Conservation (phyloP, 2,329 filamentous ascomycete species). For the Colletotrichum horii region DNA sequence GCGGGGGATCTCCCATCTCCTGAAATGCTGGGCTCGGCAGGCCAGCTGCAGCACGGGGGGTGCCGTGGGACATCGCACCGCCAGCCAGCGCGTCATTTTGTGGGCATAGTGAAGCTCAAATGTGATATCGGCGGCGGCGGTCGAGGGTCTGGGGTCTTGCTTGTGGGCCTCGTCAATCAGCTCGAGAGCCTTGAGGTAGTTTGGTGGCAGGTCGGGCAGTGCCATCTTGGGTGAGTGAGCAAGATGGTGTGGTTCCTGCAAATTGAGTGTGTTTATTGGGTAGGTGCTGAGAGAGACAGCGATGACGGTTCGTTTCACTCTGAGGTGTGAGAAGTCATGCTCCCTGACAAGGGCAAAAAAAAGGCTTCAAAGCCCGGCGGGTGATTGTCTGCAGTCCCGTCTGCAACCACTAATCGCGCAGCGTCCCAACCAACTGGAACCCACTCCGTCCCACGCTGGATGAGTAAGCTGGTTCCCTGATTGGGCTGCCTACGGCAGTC, state of each 20-base stretch:
- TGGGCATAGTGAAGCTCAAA: slow-evolving; percentile 85
- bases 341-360: neutral
- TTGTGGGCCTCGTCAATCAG: slow-evolving; percentile 73
- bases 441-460: neutral
- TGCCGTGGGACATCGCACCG: slow-evolving; percentile 62
- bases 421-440: neutral
- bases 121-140: slow-evolving; percentile 51
- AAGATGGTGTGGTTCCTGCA: neutral
- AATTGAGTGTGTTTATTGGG: neutral
- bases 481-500: too few relatives aligned
- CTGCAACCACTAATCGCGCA: neutral
- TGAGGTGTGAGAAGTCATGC: neutral
- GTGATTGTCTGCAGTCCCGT: neutral
- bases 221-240: neutral
- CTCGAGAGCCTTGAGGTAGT: slow-evolving; percentile 59
- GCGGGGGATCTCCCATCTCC: slow-evolving; percentile 82
- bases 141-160: slow-evolving; percentile 41
- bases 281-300: neutral
- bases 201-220: slow-evolving; percentile 38
- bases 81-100: slow-evolving; percentile 79
- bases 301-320: slow-evolving; percentile 3
- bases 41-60: slow-evolving; percentile 74
- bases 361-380: neutral
- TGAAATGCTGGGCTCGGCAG: slow-evolving; percentile 84
- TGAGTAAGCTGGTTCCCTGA: slow-evolving; percentile 11